Percentiles rank a stretch among this genome's conserved stretches.
Conservation (phyloP, 164 flowering plant genomes). For the Piper longum region DNA sequence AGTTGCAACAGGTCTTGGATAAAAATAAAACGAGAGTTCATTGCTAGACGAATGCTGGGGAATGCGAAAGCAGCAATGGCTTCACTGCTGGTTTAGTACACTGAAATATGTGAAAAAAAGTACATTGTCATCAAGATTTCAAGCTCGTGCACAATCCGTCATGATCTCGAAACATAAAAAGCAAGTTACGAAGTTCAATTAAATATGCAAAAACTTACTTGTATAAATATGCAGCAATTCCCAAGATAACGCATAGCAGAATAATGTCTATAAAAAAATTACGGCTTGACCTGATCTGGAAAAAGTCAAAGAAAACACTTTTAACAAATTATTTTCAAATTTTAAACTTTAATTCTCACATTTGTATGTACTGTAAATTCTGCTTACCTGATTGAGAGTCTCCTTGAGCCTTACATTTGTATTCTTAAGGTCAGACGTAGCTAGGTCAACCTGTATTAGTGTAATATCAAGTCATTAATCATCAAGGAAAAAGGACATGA, state of each 20-base stretch:
- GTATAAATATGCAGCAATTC: constrained; percentile 90
- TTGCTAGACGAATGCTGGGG: too few species aligned
- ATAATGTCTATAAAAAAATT: constrained; percentile 91
- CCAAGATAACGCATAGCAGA: constrained; percentile 65
- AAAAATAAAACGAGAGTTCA: too few species aligned
- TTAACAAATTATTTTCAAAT: not conserved
- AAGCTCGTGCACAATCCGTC: not conserved
- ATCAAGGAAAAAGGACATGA: not conserved
- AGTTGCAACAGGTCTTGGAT: too few species aligned
- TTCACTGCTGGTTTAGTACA: not conserved
- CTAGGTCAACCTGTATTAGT: constrained; percentile 63
- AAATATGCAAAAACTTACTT: constrained; percentile 46
- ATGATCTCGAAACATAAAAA: not conserved
- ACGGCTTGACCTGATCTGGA: constrained; percentile 81
- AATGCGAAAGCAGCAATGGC: not conserved
- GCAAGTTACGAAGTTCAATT: not conserved
- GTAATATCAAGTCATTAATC: not conserved
- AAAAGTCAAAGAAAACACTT: constrained; percentile 5
- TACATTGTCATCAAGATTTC: too few species aligned
- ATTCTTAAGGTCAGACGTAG: constrained; percentile 82
- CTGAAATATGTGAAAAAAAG: not conserved
- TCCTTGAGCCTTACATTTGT: constrained; percentile 91
- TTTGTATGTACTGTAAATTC: not conserved
- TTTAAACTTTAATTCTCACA: not conserved
- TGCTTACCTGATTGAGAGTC: constrained; percentile 69